These are phyloP conservation scores for Echium plantagineum DNA, from an alignment of 257 asterid genomes.

Conservation along the genomic window DNA sequence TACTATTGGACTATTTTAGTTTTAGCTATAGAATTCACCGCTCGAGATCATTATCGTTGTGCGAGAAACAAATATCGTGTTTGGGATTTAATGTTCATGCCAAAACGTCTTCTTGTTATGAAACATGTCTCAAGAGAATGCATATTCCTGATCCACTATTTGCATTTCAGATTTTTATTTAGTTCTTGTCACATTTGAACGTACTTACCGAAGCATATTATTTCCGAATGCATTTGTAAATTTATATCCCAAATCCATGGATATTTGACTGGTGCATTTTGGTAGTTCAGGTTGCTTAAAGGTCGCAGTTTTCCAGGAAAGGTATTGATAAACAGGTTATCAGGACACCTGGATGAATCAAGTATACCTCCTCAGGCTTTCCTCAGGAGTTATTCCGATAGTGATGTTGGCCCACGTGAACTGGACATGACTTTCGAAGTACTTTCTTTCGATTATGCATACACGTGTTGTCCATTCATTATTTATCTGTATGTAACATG, in stretches of 20 bases:
- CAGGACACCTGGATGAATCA: constrained; percentile 53
- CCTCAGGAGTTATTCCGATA: constrained; percentile 30
- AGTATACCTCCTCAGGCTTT: constrained; percentile 45
- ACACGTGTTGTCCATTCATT: constrained; percentile 2
- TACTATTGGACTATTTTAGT: no score
- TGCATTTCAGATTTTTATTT: no score
- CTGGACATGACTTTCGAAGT: constrained; percentile 52
- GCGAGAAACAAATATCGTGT: no score
- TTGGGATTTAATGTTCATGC: no score
- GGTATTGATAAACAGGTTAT: constrained; percentile 58
- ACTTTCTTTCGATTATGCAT: neutral
- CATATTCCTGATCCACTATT: no score
- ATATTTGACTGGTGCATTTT: constrained; percentile 9
- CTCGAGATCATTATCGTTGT: no score
- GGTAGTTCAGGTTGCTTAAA: constrained; percentile 51
- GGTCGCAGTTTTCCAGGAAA: constrained; percentile 98
- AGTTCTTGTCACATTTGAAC: no score
- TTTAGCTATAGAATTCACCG: no score
- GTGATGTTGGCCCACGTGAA: constrained; percentile 37
- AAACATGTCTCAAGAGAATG: no score
- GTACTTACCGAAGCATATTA: constrained; percentile 1
- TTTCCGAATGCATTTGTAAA: neutral
- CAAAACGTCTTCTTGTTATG: no score
- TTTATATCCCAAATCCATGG: neutral
- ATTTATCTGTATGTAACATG: neutral